Percentiles rank a stretch among this genome's conserved stretches.
phyloP scores from a whole-genome alignment of 768 basidiomycete genomes.

The Omphalotus guepiniiformis region DNA sequence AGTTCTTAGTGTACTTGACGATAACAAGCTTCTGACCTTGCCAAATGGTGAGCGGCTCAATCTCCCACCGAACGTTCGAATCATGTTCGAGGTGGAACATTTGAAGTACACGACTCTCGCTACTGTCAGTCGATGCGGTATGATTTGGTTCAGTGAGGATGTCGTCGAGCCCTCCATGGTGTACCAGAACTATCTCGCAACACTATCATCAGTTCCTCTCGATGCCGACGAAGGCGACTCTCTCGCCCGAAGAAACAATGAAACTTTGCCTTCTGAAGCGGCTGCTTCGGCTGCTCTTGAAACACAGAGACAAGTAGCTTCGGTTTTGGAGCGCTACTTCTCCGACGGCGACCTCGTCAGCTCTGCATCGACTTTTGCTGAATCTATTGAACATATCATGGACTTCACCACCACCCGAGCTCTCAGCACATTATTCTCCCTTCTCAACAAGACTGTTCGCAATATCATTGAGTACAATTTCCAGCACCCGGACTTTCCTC shows the following conservation, averaged over 20 bases:
- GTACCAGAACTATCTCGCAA: constrained; percentile 81
- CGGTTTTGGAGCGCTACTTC: constrained; percentile 79
- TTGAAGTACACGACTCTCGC: constrained; percentile 95
- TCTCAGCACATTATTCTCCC: constrained; percentile 93
- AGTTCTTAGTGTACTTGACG: constrained; percentile 82
- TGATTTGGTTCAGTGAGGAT: constrained; percentile 99
- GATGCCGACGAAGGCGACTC: constrained; percentile 80
- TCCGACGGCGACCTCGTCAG: constrained; percentile 76
- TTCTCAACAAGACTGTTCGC: constrained; percentile 93
- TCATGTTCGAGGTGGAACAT: constrained; percentile 99
- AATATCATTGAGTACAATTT: constrained; percentile 93
- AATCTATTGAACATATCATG: constrained; percentile 96
- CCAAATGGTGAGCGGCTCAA: constrained; percentile 98
- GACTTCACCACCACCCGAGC: constrained; percentile 92
- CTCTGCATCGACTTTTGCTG: constrained; percentile 73
- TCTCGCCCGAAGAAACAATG: constrained; percentile 56
- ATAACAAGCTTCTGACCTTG: constrained; percentile 95
- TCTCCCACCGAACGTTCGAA: constrained; percentile 92
- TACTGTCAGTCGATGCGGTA: constrained; percentile 99
- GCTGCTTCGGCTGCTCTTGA: constrained; percentile 56
- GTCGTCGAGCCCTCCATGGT: constrained; percentile 90
- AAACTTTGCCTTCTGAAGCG: constrained; percentile 38
- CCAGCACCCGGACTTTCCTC: constrained; percentile 93
- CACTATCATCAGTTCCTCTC: constrained; percentile 67
- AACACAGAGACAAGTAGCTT: constrained; percentile 73